Evolutionary conservation across 2,329 filamentous ascomycete genomes (phyloP), one percentile per base, ranked within the genome.

Genomic region (Nemania sp.): DNA sequence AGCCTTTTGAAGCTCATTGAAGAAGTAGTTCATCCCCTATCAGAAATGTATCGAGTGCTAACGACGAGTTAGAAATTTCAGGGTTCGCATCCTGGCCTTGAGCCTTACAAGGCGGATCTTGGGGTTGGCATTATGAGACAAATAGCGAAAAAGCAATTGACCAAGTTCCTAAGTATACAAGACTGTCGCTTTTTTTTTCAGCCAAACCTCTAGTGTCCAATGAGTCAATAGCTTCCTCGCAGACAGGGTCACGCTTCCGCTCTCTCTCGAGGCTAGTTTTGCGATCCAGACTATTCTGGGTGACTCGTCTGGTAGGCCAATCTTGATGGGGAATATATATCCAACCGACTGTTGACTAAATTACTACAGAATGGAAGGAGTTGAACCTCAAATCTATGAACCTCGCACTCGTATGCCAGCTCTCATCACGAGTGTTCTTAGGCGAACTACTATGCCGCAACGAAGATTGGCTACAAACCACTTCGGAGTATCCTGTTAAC

Each of bases 371-470:
- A n/a, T 61, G 48, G 54, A 43, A 50, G 2, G 49, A 53, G 12
- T 29, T 53, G 32, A 7, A n/a, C n/a, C 42, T 60, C 17, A 13
- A 11, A 6, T 7, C 21, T 2, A 17, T 52, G 18, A 57, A n/a
- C 21, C 47, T 60, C 2, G 35, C 34, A 9, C 53, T 60, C 5
- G 46, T 62, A 3, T 52, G 45, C 17, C 55, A 51, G 13, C 21
- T 62, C 20, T 59, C 54, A 3, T 54, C 54, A 2, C 43, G 56
- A 11, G 56, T 62, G 10, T 59, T 62, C 47, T 12, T 62, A 2
- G 60, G 60, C 21, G 46, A 59, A 5, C 20, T 39, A 9, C 42
- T 62, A 3, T 62, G 60, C 42, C 60, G 60, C 17, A n/a, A 59
- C 20, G 17, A 40, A 2, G 45, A 32, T 9, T 62, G 60, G 60